phyloP scores from a whole-genome alignment of 176 grass and related monocot species.

The sorghum (Sorghum bicolor) region DNA sequence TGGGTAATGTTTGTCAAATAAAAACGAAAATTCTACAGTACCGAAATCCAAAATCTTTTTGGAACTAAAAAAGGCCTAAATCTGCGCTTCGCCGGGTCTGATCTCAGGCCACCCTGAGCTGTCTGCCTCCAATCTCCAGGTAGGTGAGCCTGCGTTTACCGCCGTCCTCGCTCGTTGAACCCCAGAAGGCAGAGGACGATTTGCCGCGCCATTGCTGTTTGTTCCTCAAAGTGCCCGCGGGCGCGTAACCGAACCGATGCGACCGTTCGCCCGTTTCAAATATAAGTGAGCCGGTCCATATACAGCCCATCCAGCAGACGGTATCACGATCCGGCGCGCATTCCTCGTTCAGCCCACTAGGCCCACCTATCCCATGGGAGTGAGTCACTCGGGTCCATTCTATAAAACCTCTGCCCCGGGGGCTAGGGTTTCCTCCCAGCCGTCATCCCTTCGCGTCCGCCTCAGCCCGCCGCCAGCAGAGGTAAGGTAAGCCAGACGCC shows the following conservation, averaged over 20 bases:
- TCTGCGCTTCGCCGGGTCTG: neutral
- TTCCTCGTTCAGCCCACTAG: neutral
- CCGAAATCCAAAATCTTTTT: too few relatives aligned
- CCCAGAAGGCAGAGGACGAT: neutral
- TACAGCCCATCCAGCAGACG: neutral
- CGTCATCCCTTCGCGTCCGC: conserved; percentile 13
- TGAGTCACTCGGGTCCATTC: neutral
- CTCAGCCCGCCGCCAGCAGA: neutral
- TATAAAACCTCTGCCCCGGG: conserved; percentile 18
- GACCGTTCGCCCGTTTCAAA: neutral
- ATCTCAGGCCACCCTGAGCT: neutral
- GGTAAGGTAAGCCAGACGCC: conserved; percentile 22
- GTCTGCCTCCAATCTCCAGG: neutral
- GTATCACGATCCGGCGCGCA: neutral
- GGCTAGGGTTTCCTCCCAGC: conserved; percentile 44
- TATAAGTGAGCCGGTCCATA: neutral
- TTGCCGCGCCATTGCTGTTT: neutral
- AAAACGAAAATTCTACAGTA: too few relatives aligned
- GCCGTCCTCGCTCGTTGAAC: neutral
- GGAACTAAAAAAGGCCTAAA: too few relatives aligned
- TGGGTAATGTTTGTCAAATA: too few relatives aligned
- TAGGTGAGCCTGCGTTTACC: neutral
- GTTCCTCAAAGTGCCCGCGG: neutral
- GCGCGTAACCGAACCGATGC: neutral
- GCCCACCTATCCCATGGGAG: neutral